These are phyloP conservation scores for Auxenochlorella protothecoides DNA, from an alignment of 139 green algal genomes.

Conservation along the genomic window DNA sequence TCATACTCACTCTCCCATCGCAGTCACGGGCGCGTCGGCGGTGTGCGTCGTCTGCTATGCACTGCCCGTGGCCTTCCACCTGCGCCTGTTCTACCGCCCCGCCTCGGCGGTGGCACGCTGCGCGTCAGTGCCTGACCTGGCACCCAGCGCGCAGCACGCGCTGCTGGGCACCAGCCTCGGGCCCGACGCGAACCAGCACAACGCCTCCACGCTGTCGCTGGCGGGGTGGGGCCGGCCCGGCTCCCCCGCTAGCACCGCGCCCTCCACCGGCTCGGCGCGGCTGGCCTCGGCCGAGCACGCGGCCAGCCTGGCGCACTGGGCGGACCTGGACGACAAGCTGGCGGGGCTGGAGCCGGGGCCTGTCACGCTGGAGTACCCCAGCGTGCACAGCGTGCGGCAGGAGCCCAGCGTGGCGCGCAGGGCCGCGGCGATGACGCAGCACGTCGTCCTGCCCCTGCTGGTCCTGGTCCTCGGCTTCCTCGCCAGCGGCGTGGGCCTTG, in stretches of 20 bases:
- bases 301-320: too few relatives aligned
- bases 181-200: background rate
- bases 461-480: too few relatives aligned
- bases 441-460: constrained; percentile 4
- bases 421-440: background rate
- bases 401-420: too few relatives aligned
- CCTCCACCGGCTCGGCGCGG: too few relatives aligned
- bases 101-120: background rate
- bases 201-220: too few relatives aligned
- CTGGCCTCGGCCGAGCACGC: too few relatives aligned
- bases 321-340: background rate
- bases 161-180: background rate
- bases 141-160: background rate
- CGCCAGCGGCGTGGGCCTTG: too few relatives aligned
- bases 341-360: background rate
- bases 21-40: constrained; percentile 37
- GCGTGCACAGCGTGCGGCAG: background rate
- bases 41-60: constrained; percentile 39
- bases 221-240: too few relatives aligned
- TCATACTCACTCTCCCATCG: background rate
- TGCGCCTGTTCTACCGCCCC: constrained; percentile 17
- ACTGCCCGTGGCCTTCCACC: constrained; percentile 34
- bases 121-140: background rate
- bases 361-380: background rate
- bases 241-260: too few relatives aligned